These are phyloP conservation scores for Lyophyllum semitale DNA, from an alignment of 768 basidiomycete species.

Conservation along the genomic window DNA sequence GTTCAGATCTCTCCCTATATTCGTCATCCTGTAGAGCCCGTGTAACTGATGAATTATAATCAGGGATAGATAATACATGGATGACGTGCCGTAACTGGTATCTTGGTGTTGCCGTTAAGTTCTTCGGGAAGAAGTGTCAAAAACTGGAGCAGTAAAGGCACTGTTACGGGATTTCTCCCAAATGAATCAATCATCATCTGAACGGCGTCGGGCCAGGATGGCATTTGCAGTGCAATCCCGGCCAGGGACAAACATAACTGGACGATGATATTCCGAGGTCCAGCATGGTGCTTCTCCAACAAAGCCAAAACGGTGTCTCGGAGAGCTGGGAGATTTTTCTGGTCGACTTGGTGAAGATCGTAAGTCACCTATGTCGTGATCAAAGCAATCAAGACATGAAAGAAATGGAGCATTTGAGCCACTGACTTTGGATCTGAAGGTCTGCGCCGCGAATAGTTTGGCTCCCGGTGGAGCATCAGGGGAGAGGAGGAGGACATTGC, in stretches of 20 bases:
- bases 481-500: slow-evolving; percentile 86
- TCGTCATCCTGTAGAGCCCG: slow-evolving; percentile 64
- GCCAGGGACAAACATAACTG: slow-evolving; percentile 91
- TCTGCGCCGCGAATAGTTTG: slow-evolving; percentile 95
- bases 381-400: slow-evolving; percentile 30
- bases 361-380: slow-evolving; percentile 76
- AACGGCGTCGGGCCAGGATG: slow-evolving; percentile 82
- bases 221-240: slow-evolving; percentile 88
- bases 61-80: not conserved
- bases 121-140: slow-evolving; percentile 92
- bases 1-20: slow-evolving; percentile 59
- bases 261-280: slow-evolving; percentile 81
- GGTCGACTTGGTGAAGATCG: slow-evolving; percentile 88
- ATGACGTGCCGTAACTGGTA: slow-evolving; percentile 80
- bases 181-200: slow-evolving; percentile 81
- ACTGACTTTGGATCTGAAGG: slow-evolving; percentile 89
- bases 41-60: not conserved
- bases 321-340: slow-evolving; percentile 70
- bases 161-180: slow-evolving; percentile 82
- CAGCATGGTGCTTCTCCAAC: slow-evolving; percentile 68
- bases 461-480: slow-evolving; percentile 77
- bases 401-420: slow-evolving; percentile 8
- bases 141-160: slow-evolving; percentile 85
- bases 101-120: slow-evolving; percentile 76
- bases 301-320: slow-evolving; percentile 86